These are phyloP conservation scores for Ophiocordyceps unilateralis DNA, from an alignment of 2,329 filamentous ascomycete species.

Conservation along the genomic window DNA sequence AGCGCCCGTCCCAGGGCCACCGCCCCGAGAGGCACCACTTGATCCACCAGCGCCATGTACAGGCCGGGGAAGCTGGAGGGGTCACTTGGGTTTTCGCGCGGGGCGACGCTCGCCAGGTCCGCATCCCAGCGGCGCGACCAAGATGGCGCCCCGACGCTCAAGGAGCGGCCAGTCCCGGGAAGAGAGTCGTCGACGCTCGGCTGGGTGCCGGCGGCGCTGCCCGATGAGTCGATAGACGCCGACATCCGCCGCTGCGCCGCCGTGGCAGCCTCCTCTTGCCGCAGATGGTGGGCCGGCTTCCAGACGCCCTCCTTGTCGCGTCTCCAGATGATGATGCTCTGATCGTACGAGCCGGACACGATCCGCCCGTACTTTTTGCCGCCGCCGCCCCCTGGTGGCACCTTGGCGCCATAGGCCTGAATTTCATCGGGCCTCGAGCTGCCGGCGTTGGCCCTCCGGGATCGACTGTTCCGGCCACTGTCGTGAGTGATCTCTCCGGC, in stretches of 20 bases:
- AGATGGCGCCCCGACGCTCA: neutral
- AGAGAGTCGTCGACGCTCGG: neutral
- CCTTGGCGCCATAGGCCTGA: conserved; percentile 63
- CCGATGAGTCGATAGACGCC: neutral
- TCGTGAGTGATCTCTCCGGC: conserved; percentile 27
- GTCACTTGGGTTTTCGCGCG: neutral
- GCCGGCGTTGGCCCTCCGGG: conserved; percentile 45
- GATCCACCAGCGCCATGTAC: conserved; percentile 35
- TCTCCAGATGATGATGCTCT: conserved; percentile 90
- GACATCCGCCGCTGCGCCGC: conserved; percentile 23
- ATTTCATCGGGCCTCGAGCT: conserved; percentile 62
- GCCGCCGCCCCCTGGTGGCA: conserved; percentile 82
- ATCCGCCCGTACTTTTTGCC: conserved; percentile 86
- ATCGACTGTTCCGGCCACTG: conserved; percentile 14
- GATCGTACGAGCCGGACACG: conserved; percentile 91
- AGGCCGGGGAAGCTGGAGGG: conserved; percentile 14
- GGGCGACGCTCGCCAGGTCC: neutral
- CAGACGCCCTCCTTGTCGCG: conserved; percentile 72
- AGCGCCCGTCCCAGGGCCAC: conserved; percentile 28
- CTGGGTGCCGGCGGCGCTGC: neutral
- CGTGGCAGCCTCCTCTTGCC: conserved; percentile 52
- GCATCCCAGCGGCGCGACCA: conserved; percentile 1
- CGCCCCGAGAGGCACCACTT: conserved; percentile 31
- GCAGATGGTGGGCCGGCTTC: conserved; percentile 58
- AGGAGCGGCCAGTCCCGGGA: neutral